These are phyloP conservation scores for Funneliformis geosporum DNA, from an alignment of 192 early-diverging fungal species.

Conservation along the genomic window DNA sequence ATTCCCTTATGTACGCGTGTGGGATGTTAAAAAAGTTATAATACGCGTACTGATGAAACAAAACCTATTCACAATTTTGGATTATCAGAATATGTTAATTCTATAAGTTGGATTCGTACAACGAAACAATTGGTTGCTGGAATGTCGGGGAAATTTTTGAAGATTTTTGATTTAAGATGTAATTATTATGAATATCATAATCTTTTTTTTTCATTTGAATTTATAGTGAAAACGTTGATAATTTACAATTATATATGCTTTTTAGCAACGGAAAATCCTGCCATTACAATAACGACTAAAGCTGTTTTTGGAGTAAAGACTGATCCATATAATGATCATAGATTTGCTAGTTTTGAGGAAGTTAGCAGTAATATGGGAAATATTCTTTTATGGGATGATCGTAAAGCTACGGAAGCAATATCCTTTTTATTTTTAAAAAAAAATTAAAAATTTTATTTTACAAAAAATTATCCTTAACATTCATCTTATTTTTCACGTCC, in stretches of 20 bases:
- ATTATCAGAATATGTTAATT: slow-evolving; percentile 62
- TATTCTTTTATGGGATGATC: slow-evolving; percentile 74
- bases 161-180: slow-evolving; percentile 70
- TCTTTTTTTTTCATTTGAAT: not conserved
- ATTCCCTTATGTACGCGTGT: no score
- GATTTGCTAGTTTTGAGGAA: slow-evolving; percentile 73
- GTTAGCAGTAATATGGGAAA: slow-evolving; percentile 42
- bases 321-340: slow-evolving; percentile 68
- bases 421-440: slow-evolving; percentile 38
- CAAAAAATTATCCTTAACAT: not conserved
- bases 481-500: not conserved
- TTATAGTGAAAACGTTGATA: not conserved
- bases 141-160: slow-evolving; percentile 69
- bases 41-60: slow-evolving; percentile 36
- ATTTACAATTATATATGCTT: slow-evolving; percentile 2
- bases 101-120: slow-evolving; percentile 66
- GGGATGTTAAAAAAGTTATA: not conserved
- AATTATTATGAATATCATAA: not conserved
- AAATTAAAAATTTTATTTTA: not conserved
- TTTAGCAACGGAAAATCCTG: slow-evolving; percentile 41
- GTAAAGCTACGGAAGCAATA: slow-evolving; percentile 66
- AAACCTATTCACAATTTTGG: slow-evolving; percentile 62
- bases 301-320: slow-evolving; percentile 65
- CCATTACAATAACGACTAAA: slow-evolving; percentile 59
- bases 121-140: slow-evolving; percentile 65